phyloP scores from a whole-genome alignment of 129 eudicot species.

The Ambrosia artemisiifolia region DNA sequence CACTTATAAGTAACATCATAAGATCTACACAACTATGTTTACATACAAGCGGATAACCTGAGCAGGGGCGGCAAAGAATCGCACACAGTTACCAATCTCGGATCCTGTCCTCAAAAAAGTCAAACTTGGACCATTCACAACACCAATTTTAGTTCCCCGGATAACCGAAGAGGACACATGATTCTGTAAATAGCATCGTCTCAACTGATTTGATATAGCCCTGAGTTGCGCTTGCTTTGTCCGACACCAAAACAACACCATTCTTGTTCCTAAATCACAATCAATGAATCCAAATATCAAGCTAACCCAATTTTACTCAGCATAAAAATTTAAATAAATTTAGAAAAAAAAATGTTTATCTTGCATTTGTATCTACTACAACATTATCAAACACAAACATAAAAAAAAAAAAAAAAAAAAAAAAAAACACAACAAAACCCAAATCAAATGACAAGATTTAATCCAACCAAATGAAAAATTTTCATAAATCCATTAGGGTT shows the following conservation, averaged over 20 bases:
- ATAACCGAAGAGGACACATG: slow-evolving; percentile 24
- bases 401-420: background rate
- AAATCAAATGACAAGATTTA: no score
- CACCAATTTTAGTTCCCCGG: slow-evolving; percentile 5
- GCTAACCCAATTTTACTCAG: background rate
- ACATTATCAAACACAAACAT: background rate
- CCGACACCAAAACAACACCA: slow-evolving; percentile 51
- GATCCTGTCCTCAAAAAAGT: slow-evolving; percentile 11
- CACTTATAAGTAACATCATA: background rate
- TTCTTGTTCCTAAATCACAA: slow-evolving; percentile 24
- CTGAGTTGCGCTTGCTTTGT: slow-evolving; percentile 38
- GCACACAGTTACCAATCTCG: slow-evolving; percentile 29
- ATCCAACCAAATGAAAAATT: no score
- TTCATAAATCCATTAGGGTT: background rate
- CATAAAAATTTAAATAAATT: background rate
- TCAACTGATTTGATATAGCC: slow-evolving; percentile 33
- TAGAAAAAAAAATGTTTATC: background rate
- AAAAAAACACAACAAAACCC: no score
- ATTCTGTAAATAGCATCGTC: slow-evolving; percentile 36
- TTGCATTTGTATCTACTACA: background rate
- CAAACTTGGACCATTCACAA: slow-evolving; percentile 15
- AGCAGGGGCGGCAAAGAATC: slow-evolving; percentile 57
- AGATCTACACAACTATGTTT: slow-evolving; percentile 1
- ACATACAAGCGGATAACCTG: slow-evolving; percentile 45
- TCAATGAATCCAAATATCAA: background rate